Conservation (phyloP, 164 flowering plant species). For the Nymphaea colorata region DNA sequence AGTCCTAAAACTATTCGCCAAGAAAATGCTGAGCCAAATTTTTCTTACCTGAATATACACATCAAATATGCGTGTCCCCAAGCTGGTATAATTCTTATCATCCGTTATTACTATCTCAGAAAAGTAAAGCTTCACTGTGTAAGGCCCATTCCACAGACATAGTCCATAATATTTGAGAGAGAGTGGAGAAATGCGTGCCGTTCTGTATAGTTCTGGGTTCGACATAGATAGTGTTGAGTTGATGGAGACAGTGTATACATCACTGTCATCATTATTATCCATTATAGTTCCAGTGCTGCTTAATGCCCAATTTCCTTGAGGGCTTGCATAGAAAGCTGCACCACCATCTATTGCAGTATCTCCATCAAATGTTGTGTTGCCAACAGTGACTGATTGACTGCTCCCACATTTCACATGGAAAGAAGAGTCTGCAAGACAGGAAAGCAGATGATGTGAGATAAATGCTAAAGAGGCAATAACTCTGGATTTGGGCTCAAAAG, state of each 20-base stretch:
- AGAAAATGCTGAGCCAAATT: no score
- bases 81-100: neutral
- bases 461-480: neutral
- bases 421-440: conserved; percentile 6
- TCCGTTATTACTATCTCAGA: conserved; percentile 6
- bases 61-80: conserved; percentile 8
- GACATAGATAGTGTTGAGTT: conserved; percentile 1
- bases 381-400: neutral
- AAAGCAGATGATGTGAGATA: neutral
- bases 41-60: conserved; percentile 9
- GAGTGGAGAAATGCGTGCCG: conserved; percentile 10
- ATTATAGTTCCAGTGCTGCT: conserved; percentile 10
- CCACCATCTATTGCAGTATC: conserved; percentile 3
- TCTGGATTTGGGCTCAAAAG: neutral
- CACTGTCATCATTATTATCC: neutral
- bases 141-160: conserved; percentile 11
- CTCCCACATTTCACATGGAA: conserved; percentile 14
- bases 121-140: conserved; percentile 11
- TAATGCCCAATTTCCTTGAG: conserved; percentile 10
- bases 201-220: conserved; percentile 2
- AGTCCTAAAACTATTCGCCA: no score
- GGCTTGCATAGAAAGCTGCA: conserved; percentile 1
- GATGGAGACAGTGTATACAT: neutral
- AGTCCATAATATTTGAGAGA: conserved; percentile 13
- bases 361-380: conserved; percentile 2